phyloP scores from a whole-genome alignment of 2,329 filamentous ascomycete genomes.

The Aspergillus sclerotialis region DNA sequence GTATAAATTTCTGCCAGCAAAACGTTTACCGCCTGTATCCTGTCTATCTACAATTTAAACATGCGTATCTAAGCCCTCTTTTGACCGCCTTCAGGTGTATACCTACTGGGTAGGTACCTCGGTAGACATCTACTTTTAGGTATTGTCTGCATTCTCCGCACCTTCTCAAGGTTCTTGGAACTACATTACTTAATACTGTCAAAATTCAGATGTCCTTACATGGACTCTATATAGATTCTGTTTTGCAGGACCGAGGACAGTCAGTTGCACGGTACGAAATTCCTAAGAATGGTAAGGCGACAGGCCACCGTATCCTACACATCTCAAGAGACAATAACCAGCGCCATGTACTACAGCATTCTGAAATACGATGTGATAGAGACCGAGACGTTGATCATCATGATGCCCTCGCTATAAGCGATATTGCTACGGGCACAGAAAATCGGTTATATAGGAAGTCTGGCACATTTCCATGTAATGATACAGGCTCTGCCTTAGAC shows the following conservation, averaged over 20 bases:
- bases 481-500: not conserved
- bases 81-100: no score
- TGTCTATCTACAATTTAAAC: no score
- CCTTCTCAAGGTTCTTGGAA: no score
- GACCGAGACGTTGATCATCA: not conserved
- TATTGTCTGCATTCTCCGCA: no score
- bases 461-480: not conserved
- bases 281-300: no score
- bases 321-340: not conserved
- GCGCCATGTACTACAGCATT: not conserved
- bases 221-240: not conserved
- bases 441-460: conserved; percentile 2
- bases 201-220: not conserved
- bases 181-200: no score
- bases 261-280: not conserved
- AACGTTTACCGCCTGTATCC: no score
- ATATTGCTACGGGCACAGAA: not conserved
- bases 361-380: not conserved
- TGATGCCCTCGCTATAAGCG: not conserved
- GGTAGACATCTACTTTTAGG: no score
- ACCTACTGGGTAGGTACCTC: no score
- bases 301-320: no score
- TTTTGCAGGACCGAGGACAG: not conserved
- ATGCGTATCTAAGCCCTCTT: no score
- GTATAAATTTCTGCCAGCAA: no score